Base-by-base conservation (phyloP, 768 basidiomycete genomes). In the Suillus subaureus region DNA sequence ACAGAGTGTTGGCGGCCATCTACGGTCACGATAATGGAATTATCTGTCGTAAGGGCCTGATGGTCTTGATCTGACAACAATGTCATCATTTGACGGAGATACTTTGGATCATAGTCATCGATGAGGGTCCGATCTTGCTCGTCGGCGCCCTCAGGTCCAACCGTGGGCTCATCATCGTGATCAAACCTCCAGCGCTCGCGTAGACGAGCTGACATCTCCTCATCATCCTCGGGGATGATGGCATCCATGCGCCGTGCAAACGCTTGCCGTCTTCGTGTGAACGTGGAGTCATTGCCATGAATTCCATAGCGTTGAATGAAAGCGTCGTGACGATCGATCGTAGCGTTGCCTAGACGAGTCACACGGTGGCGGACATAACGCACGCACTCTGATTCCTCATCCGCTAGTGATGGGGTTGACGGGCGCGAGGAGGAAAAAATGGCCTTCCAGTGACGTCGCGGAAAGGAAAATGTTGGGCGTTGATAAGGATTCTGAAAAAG, bases 321-420 rank as follows among this genome's bases (percentile, higher is more conserved):
- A 16, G 77, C 69, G 64, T 80, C 76, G 16, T 89, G 86, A 58
- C 97, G 85, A 78, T 97, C 95, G 21, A 97, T 70, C 67, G 88
- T 80, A 16, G 89, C 74, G 35, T 93, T 86, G 4, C 96, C 96
- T 40, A 92, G 93, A 63, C 97, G 92, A 1, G 95, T 95, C 64
- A 84, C 77, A 11, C 97, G 90, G 57, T 90, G 71, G 66, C 96
- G 91, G 64, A 94, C 72, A 49, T 71, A 73, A 16, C 71, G 74
- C 11, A 73, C 57, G 55, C 47, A 76, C 70, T 66, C 74, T 33
- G 42, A 56, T 9, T 72, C 68, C 42, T 71, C 72, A 18, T 56
- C 58, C 6, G 68, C 68, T 28, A 54, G 31, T 62, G 47, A 45
- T 58, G 79, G 71, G 54, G 78, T 69, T 54, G 79, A 70, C 42